A percentile compares a stretch with the other conserved stretches of the same genome.
Conservation (phyloP, 2,329 filamentous ascomycete species). For the Monilinia laxa region DNA sequence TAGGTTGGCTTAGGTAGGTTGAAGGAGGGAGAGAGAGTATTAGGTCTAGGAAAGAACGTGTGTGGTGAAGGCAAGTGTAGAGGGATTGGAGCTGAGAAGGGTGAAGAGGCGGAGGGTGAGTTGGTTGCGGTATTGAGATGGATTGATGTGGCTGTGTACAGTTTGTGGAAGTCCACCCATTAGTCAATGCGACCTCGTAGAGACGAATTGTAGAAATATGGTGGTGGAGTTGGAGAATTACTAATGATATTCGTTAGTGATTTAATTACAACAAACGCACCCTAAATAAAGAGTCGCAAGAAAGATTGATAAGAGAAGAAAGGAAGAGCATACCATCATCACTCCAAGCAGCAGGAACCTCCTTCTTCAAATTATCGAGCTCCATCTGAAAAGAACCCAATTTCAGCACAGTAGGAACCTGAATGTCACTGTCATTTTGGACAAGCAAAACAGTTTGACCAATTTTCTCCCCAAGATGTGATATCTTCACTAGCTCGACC, state of each 20-base stretch:
- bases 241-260: background rate
- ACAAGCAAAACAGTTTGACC: background rate
- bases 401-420: background rate
- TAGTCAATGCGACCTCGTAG: constrained; percentile 13
- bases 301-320: background rate
- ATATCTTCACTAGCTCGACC: constrained; percentile 12
- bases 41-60: too few relatives aligned
- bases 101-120: background rate
- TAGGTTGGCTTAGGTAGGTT: too few relatives aligned
- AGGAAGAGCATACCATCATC: constrained; percentile 1
- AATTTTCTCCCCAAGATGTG: constrained; percentile 13
- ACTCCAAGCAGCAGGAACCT: background rate
- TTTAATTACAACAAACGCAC: background rate
- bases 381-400: constrained; percentile 7
- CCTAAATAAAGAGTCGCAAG: background rate
- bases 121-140: background rate
- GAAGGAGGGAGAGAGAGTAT: too few relatives aligned
- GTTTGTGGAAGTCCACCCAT: background rate
- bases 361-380: constrained; percentile 2
- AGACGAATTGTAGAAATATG: constrained; percentile 14
- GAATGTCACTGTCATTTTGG: constrained; percentile 7
- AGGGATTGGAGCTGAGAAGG: constrained; percentile 10
- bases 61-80: background rate
- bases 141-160: background rate
- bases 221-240: constrained; percentile 20